Conservation (phyloP, 129 eudicot genomes). For the Flaveria sonorensis region DNA sequence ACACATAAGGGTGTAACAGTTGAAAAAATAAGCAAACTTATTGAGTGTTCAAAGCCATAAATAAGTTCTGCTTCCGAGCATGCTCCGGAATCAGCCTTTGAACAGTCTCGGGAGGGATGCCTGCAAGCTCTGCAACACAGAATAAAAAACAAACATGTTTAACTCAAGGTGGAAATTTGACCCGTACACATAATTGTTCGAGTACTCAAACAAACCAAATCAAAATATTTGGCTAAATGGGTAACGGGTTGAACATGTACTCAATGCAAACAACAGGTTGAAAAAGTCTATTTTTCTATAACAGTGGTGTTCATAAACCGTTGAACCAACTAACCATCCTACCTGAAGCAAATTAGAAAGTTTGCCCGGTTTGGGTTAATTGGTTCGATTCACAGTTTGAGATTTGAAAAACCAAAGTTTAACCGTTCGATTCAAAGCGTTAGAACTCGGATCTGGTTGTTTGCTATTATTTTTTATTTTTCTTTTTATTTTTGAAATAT, state of each 20-base stretch:
- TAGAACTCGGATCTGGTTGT: background rate
- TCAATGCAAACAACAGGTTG: background rate
- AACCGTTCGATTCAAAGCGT: background rate
- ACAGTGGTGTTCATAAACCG: background rate
- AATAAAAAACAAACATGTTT: background rate
- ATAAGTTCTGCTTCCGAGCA: conserved; percentile 87
- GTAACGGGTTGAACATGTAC: background rate
- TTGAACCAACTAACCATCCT: background rate
- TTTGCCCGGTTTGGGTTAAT: background rate
- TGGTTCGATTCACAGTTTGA: background rate
- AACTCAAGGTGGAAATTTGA: background rate
- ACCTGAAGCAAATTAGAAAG: background rate
- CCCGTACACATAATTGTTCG: background rate
- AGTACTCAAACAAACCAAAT: background rate
- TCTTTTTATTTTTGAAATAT: background rate
- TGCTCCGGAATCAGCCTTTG: conserved; percentile 89
- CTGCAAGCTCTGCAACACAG: conserved; percentile 66
- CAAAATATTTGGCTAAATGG: background rate
- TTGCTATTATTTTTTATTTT: background rate
- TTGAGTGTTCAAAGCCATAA: conserved; percentile 86
- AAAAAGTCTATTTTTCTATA: too few species aligned
- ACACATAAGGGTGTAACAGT: conserved; percentile 17
- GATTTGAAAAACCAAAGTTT: background rate
- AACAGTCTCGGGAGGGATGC: conserved; percentile 73
- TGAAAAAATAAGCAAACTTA: conserved; percentile 19